Conservation (phyloP, 495 filamentous ascomycete species). For the Aspergillus incahuasiensis region DNA sequence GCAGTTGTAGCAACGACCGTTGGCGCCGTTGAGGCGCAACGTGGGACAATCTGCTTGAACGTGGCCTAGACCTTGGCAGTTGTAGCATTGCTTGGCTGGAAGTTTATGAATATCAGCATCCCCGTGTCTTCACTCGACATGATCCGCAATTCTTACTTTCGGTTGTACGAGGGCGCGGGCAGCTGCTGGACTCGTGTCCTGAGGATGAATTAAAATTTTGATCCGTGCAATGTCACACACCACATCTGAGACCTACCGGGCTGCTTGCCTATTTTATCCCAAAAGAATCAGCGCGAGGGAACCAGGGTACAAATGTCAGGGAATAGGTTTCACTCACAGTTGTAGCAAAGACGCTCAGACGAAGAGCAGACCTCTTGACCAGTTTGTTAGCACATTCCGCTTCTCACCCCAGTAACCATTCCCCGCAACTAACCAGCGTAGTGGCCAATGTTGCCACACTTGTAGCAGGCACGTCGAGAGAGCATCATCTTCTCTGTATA, state of each 20-base stretch:
- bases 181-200: slow-evolving; percentile 98
- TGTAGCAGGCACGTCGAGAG: slow-evolving; percentile 98
- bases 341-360: slow-evolving; percentile 97
- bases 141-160: slow-evolving; percentile 58
- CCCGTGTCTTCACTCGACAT: slow-evolving; percentile 1
- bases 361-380: slow-evolving; percentile 85
- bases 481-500: slow-evolving; percentile 73
- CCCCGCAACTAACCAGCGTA: slow-evolving; percentile 65
- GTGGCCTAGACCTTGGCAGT: slow-evolving; percentile 97
- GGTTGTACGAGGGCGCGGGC: slow-evolving; percentile 91
- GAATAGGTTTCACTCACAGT: slow-evolving; percentile 61
- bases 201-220: slow-evolving; percentile 32
- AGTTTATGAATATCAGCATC: slow-evolving; percentile 25
- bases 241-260: slow-evolving; percentile 53
- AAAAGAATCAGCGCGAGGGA: slow-evolving; percentile 21
- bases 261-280: slow-evolving; percentile 63
- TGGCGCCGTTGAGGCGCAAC: slow-evolving; percentile 80
- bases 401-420: background rate
- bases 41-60: slow-evolving; percentile 99
- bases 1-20: slow-evolving; percentile 94
- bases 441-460: slow-evolving; percentile 99
- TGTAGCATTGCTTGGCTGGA: slow-evolving; percentile 96
- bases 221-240: slow-evolving; percentile 17
- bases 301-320: background rate
- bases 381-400: slow-evolving; percentile 21